A percentile compares a stretch with the other conserved stretches of the same genome.
Conservation (phyloP, 371 early-diverging fungal genomes). For the Mortierella sp. region DNA sequence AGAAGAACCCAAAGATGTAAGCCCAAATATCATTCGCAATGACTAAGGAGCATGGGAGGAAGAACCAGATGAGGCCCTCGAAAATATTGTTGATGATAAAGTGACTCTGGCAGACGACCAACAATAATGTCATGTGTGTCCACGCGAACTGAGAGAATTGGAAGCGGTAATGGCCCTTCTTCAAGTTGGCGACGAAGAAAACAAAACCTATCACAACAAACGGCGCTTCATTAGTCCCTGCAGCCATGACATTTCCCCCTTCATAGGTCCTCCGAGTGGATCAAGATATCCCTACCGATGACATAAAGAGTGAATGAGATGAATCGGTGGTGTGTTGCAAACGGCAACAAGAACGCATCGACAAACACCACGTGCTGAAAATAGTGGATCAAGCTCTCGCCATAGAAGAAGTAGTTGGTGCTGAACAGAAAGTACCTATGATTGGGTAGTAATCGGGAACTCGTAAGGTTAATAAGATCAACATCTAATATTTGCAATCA, state of each 20-base stretch:
- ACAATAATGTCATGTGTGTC: conserved; percentile 94
- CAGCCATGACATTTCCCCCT: too few relatives aligned
- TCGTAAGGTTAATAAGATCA: background rate
- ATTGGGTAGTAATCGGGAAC: background rate
- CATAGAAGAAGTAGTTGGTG: conserved; percentile 93
- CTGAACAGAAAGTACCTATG: conserved; percentile 82
- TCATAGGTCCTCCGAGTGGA: background rate
- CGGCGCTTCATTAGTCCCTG: background rate
- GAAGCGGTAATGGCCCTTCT: conserved; percentile 86
- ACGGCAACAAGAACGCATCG: conserved; percentile 82
- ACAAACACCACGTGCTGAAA: conserved; percentile 82
- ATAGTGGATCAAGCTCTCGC: conserved; percentile 90
- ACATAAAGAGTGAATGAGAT: conserved; percentile 91
- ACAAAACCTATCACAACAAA: conserved; percentile 76
- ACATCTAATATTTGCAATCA: background rate
- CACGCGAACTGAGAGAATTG: conserved; percentile 96
- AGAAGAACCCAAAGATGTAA: conserved; percentile 96
- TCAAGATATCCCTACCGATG: conserved; percentile 62
- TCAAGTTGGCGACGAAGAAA: conserved; percentile 92
- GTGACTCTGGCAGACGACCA: conserved; percentile 91
- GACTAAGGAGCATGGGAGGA: conserved; percentile 94
- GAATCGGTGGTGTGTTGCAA: conserved; percentile 94
- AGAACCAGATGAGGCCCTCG: conserved; percentile 97
- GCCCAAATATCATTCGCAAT: conserved; percentile 98
- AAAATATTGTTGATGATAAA: conserved; percentile 96